Base-by-base conservation (phyloP, 2,329 filamentous ascomycete species). In the Magnaporthiopsis incrustans region DNA sequence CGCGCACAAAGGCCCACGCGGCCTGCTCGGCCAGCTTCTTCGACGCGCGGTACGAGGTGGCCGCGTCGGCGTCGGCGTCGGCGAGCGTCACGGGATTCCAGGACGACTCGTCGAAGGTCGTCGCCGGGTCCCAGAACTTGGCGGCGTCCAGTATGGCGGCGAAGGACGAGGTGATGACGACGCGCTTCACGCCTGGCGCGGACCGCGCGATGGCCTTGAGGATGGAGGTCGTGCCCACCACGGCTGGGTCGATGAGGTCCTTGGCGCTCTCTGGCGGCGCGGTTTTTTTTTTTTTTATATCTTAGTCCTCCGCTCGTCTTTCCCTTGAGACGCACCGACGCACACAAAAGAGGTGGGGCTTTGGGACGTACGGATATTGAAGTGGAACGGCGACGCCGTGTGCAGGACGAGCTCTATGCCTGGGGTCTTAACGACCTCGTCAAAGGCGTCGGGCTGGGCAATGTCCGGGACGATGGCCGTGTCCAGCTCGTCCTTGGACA, bases 401-500 rank as follows among this genome's bases (percentile, higher is more conserved):
- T 88, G 85, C 63, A 87, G 75, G 56, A 87, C 83, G 61, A 81
- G 81, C 64, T 84, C 79, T 63, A 86, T 73, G 32, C 77, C 79
- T 1, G 81, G 78, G 4, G 72, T 77, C 73, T 78, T 74, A 66
- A 82, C 78, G 1, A 83, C 85, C 69, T 86, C 80, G 70, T 91
- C 86, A 72, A 96, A 96, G 65, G 92, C 91, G 64, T 82, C 82
- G 58, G 86, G 82, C 70, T 86, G 75, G 4, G 90, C 89, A 68
- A 96, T 90, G 72, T 96, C 91, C 25, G 88, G 85, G 30, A 96
- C 91, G 69, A 95, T 86, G 64, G 73, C 77, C 15, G 82, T 76
- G 38, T 75, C 70, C 25, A 87, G 80, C 38, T 77, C 76, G 18
- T 78, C 76, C 59, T 71, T 70, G 65, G 70, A 71, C 65, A 78